Percentiles rank a stretch among this genome's conserved stretches.
Evolutionary conservation across 2,329 filamentous ascomycete species (phyloP).

Genomic region (Fusarium sarcochroum): DNA sequence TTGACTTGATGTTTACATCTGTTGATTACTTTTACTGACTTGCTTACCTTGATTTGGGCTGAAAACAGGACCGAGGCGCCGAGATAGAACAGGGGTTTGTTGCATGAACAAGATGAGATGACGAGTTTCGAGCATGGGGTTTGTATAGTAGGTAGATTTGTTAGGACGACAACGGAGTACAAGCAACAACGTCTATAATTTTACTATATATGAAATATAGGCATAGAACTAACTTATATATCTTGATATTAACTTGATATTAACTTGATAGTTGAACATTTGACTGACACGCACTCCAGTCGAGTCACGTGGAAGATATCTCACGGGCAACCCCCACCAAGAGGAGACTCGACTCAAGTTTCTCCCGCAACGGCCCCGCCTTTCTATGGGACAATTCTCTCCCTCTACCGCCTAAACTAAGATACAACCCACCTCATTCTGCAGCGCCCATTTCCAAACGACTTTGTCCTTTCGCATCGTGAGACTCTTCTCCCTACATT

Average conservation of each 20-base stretch:
- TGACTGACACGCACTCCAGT: slow-evolving; percentile 39
- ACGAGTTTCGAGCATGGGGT: slow-evolving; percentile 14
- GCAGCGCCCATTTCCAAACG: slow-evolving; percentile 39
- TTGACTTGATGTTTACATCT: background rate
- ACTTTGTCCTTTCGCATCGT: slow-evolving; percentile 45
- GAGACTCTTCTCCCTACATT: slow-evolving; percentile 34
- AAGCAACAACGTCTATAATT: background rate
- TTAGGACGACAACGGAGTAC: background rate
- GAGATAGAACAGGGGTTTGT: slow-evolving; percentile 21
- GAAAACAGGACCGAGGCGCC: slow-evolving; percentile 18
- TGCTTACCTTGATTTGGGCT: background rate
- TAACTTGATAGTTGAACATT: background rate
- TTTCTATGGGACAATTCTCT: slow-evolving; percentile 42
- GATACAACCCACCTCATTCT: slow-evolving; percentile 36
- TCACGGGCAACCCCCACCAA: slow-evolving; percentile 52
- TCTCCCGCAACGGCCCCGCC: slow-evolving; percentile 51
- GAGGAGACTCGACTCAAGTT: slow-evolving; percentile 48
- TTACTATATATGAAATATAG: too few species aligned
- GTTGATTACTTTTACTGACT: background rate
- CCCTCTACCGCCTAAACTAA: slow-evolving; percentile 44
- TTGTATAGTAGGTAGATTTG: background rate
- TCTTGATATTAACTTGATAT: too few species aligned
- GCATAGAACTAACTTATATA: too few species aligned
- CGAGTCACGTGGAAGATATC: slow-evolving; percentile 52
- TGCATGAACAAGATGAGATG: slow-evolving; percentile 26